Percentiles rank a stretch among this genome's conserved stretches.
Conservation (phyloP, 768 basidiomycete genomes). For the Albatrellus ellisii region DNA sequence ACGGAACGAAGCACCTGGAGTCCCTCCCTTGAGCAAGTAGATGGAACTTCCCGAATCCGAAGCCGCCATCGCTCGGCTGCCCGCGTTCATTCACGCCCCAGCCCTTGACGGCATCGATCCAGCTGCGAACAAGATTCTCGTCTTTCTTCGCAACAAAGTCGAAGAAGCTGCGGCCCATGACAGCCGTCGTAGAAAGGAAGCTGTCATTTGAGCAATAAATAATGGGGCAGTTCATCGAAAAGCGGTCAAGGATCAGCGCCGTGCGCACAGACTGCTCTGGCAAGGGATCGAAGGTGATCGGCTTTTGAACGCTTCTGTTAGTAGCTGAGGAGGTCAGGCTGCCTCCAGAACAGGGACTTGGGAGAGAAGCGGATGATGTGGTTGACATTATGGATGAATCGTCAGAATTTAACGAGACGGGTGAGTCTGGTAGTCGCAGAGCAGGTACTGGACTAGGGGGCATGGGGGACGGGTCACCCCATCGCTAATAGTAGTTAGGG, state of each 20-base stretch:
- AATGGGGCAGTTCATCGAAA: constrained; percentile 50
- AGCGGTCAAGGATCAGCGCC: constrained; percentile 73
- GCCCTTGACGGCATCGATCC: constrained; percentile 68
- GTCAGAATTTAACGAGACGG: background rate
- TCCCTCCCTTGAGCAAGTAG: constrained; percentile 47
- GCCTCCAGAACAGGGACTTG: no score
- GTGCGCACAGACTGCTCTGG: constrained; percentile 62
- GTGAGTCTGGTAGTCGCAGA: constrained; percentile 3
- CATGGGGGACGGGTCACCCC: constrained; percentile 58
- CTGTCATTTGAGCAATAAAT: constrained; percentile 66
- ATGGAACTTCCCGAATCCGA: constrained; percentile 66
- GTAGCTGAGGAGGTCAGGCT: no score
- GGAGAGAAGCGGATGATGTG: background rate
- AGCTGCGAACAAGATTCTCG: constrained; percentile 51
- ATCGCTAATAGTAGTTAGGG: constrained; percentile 30
- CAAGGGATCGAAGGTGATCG: constrained; percentile 45
- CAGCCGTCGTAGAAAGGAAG: constrained; percentile 42
- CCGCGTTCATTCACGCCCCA: constrained; percentile 82
- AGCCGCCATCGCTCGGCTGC: constrained; percentile 74
- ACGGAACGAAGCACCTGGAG: constrained; percentile 31
- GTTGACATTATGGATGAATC: background rate
- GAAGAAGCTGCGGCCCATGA: constrained; percentile 56
- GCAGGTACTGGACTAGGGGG: constrained; percentile 29
- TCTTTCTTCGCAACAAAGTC: constrained; percentile 59
- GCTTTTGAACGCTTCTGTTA: constrained; percentile 2